A percentile compares a stretch with the other conserved stretches of the same genome.
These are phyloP conservation scores for Protea cynaroides DNA, from an alignment of 164 flowering plant genomes.

Conservation along the genomic window DNA sequence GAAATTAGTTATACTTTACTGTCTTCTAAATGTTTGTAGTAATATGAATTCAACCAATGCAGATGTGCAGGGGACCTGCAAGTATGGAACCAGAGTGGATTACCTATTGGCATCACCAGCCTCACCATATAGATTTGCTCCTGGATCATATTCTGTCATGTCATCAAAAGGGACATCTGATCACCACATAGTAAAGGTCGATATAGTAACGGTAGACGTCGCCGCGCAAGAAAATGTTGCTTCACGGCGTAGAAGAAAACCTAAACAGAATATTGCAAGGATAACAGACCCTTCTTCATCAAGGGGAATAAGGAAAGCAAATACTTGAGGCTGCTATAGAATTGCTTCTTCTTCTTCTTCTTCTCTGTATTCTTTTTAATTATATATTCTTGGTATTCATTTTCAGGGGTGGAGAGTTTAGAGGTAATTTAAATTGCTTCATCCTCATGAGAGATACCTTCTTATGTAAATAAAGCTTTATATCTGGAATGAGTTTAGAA, in stretches of 20 bases:
- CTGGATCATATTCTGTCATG: constrained; percentile 77
- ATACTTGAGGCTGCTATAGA: constrained; percentile 2
- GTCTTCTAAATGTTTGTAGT: not conserved
- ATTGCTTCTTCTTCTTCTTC: not conserved
- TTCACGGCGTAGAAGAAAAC: constrained; percentile 7
- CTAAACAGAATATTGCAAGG: constrained; percentile 23
- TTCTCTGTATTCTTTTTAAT: not conserved
- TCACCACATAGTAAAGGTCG: constrained; percentile 92
- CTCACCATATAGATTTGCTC: constrained; percentile 72
- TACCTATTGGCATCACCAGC: constrained; percentile 69
- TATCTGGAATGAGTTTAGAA: too few species aligned
- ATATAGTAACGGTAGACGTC: constrained; percentile 28
- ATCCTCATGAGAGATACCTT: too few species aligned
- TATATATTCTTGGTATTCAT: not conserved
- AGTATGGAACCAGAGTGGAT: constrained; percentile 91
- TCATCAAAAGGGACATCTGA: constrained; percentile 98
- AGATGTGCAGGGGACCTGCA: constrained; percentile 99
- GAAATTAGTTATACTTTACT: not conserved
- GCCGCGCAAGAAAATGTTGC: constrained; percentile 9
- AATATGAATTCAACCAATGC: constrained; percentile 10
- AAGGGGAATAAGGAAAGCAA: constrained; percentile 30
- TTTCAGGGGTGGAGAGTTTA: not conserved
- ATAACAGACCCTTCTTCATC: constrained; percentile 24
- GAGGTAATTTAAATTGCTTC: too few species aligned
- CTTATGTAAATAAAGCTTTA: too few species aligned